These are phyloP conservation scores for Penicillium lividum DNA, from an alignment of 495 filamentous ascomycete species.

Conservation along the genomic window DNA sequence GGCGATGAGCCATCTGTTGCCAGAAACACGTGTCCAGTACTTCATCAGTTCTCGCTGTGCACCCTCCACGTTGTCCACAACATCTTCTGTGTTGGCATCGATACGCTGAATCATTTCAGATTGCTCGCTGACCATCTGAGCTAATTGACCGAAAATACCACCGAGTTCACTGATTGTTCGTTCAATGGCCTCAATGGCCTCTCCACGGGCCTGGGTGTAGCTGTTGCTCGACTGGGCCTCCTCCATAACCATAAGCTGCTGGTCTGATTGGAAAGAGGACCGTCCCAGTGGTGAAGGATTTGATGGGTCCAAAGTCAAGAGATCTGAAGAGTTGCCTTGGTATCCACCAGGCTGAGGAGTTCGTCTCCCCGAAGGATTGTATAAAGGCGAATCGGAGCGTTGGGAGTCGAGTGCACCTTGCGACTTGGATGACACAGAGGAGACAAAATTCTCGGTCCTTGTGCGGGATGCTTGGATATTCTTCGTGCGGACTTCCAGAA, in stretches of 20 bases:
- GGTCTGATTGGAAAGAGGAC: conserved; percentile 65
- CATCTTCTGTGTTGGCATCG: conserved; percentile 93
- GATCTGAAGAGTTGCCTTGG: conserved; percentile 59
- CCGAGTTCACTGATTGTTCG: conserved; percentile 92
- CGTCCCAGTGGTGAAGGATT: conserved; percentile 55
- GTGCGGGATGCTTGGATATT: conserved; percentile 95
- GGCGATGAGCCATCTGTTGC: conserved; percentile 94
- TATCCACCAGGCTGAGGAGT: conserved; percentile 63
- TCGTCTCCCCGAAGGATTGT: conserved; percentile 72
- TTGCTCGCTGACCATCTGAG: conserved; percentile 96
- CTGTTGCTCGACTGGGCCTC: conserved; percentile 81
- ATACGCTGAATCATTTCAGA: conserved; percentile 91
- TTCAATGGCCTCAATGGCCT: conserved; percentile 97
- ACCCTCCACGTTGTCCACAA: conserved; percentile 95
- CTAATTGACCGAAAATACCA: conserved; percentile 95
- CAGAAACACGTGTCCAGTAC: conserved; percentile 91
- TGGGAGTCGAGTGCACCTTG: conserved; percentile 60
- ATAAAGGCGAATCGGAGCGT: conserved; percentile 76
- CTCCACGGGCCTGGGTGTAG: conserved; percentile 90
- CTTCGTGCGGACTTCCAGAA: conserved; percentile 93
- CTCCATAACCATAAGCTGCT: conserved; percentile 93
- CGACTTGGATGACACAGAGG: conserved; percentile 78
- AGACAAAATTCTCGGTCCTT: conserved; percentile 94
- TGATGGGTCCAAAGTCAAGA: conserved; percentile 81
- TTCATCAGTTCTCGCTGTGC: conserved; percentile 92